Evolutionary conservation across 2,329 filamentous ascomycete species (phyloP), one percentile per base, ranked within the genome.

Genomic region (Fusarium burgessii): DNA sequence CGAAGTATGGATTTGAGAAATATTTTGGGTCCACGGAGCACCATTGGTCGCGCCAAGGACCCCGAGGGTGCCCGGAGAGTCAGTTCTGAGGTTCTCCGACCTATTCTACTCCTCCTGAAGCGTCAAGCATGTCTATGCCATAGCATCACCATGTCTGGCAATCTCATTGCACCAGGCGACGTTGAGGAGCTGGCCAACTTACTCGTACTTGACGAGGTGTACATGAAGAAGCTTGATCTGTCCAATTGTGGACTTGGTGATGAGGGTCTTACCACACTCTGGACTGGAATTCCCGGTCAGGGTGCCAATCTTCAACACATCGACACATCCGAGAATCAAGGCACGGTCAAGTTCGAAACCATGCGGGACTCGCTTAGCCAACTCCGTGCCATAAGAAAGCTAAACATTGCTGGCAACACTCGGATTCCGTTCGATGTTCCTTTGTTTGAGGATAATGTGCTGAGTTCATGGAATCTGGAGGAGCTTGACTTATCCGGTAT

Each of bases 401-500:
- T 89, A 32, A 86, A 86, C 47, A 82, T 89, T 35, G 81, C 84
- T 6, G 85, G 86, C 49, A 85, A 85, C 40, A 82, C 88, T 18
- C 84, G 86, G 36, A 82, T 86, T 17, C 76, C 81, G 27, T 76
- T 82, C 3, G 82, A 83, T 6, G 80, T 80, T 17, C 82, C 85
- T 4, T 76, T 89, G 6, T 83, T 89, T 32, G 79, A 86, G 56
- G 76, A 84, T 62, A 81, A 82, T 54, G 77, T 80, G 11, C 77
- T 87, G 46, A 71, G 79, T 42, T 73, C 78, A 20, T 86, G 84
- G 81, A 78, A 79, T n/a, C 79, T 89, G 27, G 84, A 88, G 72
- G 85, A 87, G 62, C 77, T 89, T 18, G 83, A 89, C 67, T 77
- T 89, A 32, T 88, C 87, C 5, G 83, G 84, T 8, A 88, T 86